Evolutionary conservation across 768 basidiomycete genomes (phyloP).

Genomic region (Kwoniella bestiolae): DNA sequence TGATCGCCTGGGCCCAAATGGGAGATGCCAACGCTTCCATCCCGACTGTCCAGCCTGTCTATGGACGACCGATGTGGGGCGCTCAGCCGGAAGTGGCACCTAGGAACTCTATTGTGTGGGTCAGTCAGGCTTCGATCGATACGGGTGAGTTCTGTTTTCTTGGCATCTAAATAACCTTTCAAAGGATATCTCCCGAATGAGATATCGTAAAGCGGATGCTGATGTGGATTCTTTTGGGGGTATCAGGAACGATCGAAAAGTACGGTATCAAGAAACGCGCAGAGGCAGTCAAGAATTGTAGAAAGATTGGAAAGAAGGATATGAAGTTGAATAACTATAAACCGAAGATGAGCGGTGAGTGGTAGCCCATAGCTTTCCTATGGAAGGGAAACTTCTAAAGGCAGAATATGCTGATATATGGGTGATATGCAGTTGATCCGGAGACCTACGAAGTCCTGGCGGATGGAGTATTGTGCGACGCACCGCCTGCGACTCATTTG

Average conservation of each 20-base stretch:
- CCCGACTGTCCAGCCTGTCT: slow-evolving; percentile 89
- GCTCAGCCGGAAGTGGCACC: slow-evolving; percentile 75
- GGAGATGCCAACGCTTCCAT: slow-evolving; percentile 97
- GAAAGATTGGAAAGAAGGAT: slow-evolving; percentile 76
- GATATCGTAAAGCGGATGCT: neutral
- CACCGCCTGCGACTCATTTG: slow-evolving; percentile 71
- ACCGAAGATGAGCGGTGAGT: slow-evolving; percentile 69
- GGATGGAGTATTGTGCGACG: slow-evolving; percentile 75
- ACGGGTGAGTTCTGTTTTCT: slow-evolving; percentile 53
- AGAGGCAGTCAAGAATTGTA: slow-evolving; percentile 76
- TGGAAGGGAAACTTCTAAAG: neutral
- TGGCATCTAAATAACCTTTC: neutral
- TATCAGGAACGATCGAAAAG: slow-evolving; percentile 64
- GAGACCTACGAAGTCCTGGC: slow-evolving; percentile 87
- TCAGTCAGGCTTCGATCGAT: slow-evolving; percentile 72
- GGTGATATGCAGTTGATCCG: slow-evolving; percentile 70
- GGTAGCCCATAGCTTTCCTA: neutral
- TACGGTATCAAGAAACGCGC: slow-evolving; percentile 74
- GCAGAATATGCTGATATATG: neutral
- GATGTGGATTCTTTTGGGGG: slow-evolving; percentile 15
- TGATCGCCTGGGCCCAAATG: slow-evolving; percentile 91
- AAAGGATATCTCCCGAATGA: too few species aligned
- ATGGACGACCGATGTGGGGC: slow-evolving; percentile 93
- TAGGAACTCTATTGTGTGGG: slow-evolving; percentile 82
- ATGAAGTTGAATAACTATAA: slow-evolving; percentile 90